A percentile compares a stretch with the other conserved stretches of the same genome.
These are phyloP conservation scores for Alnus rubra DNA, from an alignment of 306 rosid genomes.

Conservation along the genomic window DNA sequence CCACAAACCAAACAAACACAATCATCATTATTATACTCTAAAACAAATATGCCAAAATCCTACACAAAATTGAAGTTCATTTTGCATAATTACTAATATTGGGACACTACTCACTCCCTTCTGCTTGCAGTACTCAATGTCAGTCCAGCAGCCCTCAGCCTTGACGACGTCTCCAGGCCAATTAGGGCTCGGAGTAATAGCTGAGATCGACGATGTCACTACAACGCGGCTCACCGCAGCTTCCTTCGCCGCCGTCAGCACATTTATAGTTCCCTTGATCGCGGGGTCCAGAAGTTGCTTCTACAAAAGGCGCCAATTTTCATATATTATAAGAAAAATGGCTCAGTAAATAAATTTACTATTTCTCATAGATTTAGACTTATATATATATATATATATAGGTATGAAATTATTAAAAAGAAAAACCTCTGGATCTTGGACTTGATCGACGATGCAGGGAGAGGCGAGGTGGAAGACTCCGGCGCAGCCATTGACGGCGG, in stretches of 20 bases:
- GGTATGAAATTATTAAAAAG: no score
- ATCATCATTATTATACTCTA: background rate
- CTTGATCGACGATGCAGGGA: conserved; percentile 68
- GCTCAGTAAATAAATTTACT: no score
- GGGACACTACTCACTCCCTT: conserved; percentile 51
- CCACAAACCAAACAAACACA: conserved; percentile 18
- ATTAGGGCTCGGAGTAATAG: conserved; percentile 66
- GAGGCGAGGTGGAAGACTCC: conserved; percentile 96
- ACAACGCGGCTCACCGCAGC: conserved; percentile 82
- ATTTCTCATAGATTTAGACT: no score
- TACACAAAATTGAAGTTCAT: background rate
- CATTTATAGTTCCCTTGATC: conserved; percentile 77
- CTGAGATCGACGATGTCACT: conserved; percentile 73
- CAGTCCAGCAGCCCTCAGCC: conserved; percentile 79
- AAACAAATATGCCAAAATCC: background rate
- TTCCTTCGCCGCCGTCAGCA: conserved; percentile 72
- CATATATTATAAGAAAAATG: no score
- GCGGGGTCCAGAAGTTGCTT: conserved; percentile 77
- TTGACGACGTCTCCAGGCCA: conserved; percentile 65
- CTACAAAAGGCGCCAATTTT: conserved; percentile 10
- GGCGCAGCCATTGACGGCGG: conserved; percentile 64
- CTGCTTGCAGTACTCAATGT: conserved; percentile 74
- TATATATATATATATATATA: no score
- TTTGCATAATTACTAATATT: background rate
- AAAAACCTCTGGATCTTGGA: conserved; percentile 67